Base-by-base conservation (phyloP, 2,329 filamentous ascomycete genomes). In the Colletotrichum gigasporum region DNA sequence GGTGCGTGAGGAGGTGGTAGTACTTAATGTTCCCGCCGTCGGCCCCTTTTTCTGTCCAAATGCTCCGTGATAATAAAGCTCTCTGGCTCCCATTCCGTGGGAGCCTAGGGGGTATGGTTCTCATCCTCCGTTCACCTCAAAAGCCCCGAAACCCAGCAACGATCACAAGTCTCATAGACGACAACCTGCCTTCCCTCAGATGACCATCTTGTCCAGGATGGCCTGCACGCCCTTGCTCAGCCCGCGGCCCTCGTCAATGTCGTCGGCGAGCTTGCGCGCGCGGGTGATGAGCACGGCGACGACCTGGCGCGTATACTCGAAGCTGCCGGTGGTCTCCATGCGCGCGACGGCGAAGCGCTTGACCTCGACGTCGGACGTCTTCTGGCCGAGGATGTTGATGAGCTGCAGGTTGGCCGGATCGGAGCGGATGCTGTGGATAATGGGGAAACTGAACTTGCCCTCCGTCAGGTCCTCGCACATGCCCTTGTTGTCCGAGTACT, bases 381-480 rank as follows among this genome's bases (percentile, higher is more conserved):
- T 95, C 78, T 97, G 94, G 78, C 93, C 93, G 41, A 98, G 83
- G 59, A 98, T 97, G 74, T 96, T 97, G 76, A 97, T 87, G 58
- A 99, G 86, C 72, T 96, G 90, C 69, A 91, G 83, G 74, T 94
- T 92, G 28, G 81, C 79, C 16, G 87, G 92, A 74, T 94, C 87
- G 64, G 90, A 82, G 65, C 92, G 91, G 70, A 98, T 96, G 75
- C 91, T 91, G 80, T 98, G 95, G 72, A 98, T 97, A 72, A 98
- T 90, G 39, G 94, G 94, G 75, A 97, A 97, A 24, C 91, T 95
- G 81, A 97, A 97, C 83, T 98, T 98, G 68, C 95, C 95, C 80
- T 98, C 96, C 1, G 94, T 97, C 71, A 98, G 80, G 41, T 98
- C 96, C 81, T 98, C 95, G 77, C 93, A 97, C 70, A 97, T 87